Percentiles rank a stretch among this genome's conserved stretches.
These are phyloP conservation scores for Xylaria sp. DNA, from an alignment of 2,329 filamentous ascomycete genomes.

Conservation along the genomic window DNA sequence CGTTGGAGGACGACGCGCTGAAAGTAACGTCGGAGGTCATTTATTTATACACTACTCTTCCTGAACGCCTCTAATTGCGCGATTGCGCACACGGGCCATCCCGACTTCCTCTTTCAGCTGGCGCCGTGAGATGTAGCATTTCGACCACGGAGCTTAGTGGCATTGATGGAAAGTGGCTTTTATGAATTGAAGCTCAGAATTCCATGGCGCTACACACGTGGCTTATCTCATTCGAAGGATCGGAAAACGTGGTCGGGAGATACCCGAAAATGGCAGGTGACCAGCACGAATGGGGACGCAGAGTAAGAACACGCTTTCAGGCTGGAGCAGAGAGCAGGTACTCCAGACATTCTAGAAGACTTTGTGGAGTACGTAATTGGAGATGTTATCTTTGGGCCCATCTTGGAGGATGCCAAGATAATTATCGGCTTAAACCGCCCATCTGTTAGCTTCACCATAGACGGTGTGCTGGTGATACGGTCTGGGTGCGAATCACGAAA, in stretches of 20 bases:
- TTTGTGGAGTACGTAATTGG: slow-evolving; percentile 10
- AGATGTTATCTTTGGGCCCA: slow-evolving; percentile 6
- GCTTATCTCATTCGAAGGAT: slow-evolving; percentile 36
- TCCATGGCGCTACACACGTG: slow-evolving; percentile 37
- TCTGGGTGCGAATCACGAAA: not conserved
- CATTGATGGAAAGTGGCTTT: slow-evolving; percentile 10
- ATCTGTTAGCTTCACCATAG: not conserved
- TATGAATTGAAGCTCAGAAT: slow-evolving; percentile 24
- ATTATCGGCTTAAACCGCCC: not conserved
- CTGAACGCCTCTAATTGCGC: not conserved
- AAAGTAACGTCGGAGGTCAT: slow-evolving; percentile 6
- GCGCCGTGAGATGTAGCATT: slow-evolving; percentile 31
- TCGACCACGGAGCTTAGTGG: slow-evolving; percentile 15
- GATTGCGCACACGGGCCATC: slow-evolving; percentile 6
- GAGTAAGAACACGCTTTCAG: slow-evolving; percentile 43
- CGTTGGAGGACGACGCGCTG: too few species aligned
- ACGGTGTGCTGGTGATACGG: not conserved
- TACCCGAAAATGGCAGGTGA: slow-evolving; percentile 43
- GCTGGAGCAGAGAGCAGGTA: slow-evolving; percentile 41
- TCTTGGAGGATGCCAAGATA: slow-evolving; percentile 11
- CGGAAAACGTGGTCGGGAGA: slow-evolving; percentile 18
- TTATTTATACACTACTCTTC: slow-evolving; percentile 20
- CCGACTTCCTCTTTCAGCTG: slow-evolving; percentile 32
- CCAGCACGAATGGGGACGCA: slow-evolving; percentile 4
- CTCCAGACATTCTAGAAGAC: slow-evolving; percentile 14